Evolutionary conservation across 192 early-diverging fungal species (phyloP).

Genomic region (Spizellomyces sp.): DNA sequence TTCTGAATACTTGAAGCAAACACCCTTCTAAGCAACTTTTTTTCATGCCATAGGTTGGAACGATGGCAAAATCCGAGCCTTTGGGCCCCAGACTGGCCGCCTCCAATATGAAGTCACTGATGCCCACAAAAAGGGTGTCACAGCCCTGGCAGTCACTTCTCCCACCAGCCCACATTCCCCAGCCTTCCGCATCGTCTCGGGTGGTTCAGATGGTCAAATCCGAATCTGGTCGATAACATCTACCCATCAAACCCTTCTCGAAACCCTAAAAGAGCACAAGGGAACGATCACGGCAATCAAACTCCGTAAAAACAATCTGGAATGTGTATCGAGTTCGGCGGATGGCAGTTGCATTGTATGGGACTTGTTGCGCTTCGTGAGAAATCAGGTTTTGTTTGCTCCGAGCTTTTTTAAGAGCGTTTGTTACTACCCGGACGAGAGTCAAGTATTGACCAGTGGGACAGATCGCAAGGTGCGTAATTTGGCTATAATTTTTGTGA

Average conservation of each 20-base stretch:
- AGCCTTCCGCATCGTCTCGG: conserved; percentile 58
- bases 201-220: conserved; percentile 62
- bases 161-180: conserved; percentile 36
- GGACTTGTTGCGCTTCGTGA: conserved; percentile 61
- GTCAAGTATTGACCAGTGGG: conserved; percentile 57
- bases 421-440: conserved; percentile 60
- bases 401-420: conserved; percentile 63
- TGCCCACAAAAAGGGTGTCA: conserved; percentile 58
- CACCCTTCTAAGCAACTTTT: not conserved
- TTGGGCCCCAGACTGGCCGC: conserved; percentile 61
- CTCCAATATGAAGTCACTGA: conserved; percentile 62
- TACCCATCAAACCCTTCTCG: conserved; percentile 47
- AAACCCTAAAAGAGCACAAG: conserved; percentile 67
- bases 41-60: conserved; percentile 54
- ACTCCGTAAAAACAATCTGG: conserved; percentile 58
- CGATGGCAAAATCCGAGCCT: conserved; percentile 64
- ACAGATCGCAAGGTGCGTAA: conserved; percentile 58
- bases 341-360: conserved; percentile 65
- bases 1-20: not conserved
- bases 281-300: conserved; percentile 65
- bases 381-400: conserved; percentile 66
- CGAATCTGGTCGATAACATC: conserved; percentile 56
- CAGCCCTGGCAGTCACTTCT: conserved; percentile 56
- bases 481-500: not conserved
- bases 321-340: conserved; percentile 56